Evolutionary conservation across 768 basidiomycete genomes (phyloP), one percentile per base, ranked within the genome.

Genomic region (Calocera cornea): DNA sequence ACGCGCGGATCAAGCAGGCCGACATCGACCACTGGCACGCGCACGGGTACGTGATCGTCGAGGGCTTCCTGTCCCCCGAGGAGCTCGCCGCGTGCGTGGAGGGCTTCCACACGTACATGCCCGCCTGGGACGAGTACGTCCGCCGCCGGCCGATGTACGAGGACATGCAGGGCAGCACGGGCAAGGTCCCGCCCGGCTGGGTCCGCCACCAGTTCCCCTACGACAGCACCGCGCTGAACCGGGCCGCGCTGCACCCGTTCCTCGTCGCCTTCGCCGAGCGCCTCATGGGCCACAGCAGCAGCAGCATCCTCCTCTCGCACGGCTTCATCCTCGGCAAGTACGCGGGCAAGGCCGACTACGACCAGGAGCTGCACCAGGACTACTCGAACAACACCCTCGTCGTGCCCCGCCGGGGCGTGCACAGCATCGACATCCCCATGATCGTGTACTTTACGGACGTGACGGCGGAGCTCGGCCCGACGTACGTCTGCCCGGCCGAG

Each of bases 191-290:
- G 0, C 50, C 54, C 3, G 66, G 54, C 14, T 60, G 36, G 29
- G 44, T 68, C 1, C 34, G 67, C 2, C 54, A 68, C 64, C 64
- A 68, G 7, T 68, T 68, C 64, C 67, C 67, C n/a, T 68, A 65
- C 64, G n/a, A 10, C 47, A n/a, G 36, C 16, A 19, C 2, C 24
- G 31, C 67, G 64, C 47, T 68, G 27, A 64, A 65, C 33, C n/a
- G 41, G 36, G 29, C 68, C 36, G 64, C 69, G 22, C 12, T 64
- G 34, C 64, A 67, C 36, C 66, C 66, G 2, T 67, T 63, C 66
- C 34, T 67, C 12, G 31, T 67, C 49, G 68, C 69, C 41, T 65
- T 68, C 34, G 67, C 67, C 34, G 67, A 68, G 64, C 63, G 67
- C 17, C 64, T 68, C 12, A 41, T 34, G 16, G 67, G 64, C 2